Evolutionary conservation across 1,139 yeast species (phyloP), one percentile per base, ranked within the genome.

Genomic region (Yamadazyma songkhlaensis): DNA sequence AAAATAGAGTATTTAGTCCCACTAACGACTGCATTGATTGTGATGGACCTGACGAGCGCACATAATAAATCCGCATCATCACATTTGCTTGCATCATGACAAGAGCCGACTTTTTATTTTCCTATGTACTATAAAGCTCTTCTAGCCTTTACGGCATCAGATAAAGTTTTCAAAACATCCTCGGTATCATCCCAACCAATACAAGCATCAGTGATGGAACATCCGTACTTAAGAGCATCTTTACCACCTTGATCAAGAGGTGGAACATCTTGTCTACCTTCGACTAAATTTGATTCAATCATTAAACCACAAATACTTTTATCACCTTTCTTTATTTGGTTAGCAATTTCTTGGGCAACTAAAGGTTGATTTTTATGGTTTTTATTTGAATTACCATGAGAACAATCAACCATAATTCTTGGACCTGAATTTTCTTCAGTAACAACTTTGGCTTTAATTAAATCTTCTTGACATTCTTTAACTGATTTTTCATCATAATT

Each of bases 161-260:
- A 83, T 53, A 92, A 77, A 29, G 68, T 67, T 42, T 75, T 74
- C 54, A 92, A 74, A 37, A 87, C 92, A 11, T 66, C 71, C 45
- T 76, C 89, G 27, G 97, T 92, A 43, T 79, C 74, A 32, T 84
- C 90, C 86, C 95, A 87, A 50, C 86, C 78, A 47, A 92, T 89
- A 73, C 98, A 92, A 27, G 96, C 96, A 64, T 92, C 97, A 26
- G 98, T 92, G 55, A 92, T 90, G 35, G 96, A 86, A 51, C 92
- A 86, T 41, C 97, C 97, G 65, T 92, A 90, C 53, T 82, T 78
- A 62, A 90, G 74, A 21, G 65, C 67, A 45, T 75, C 77, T 59
- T 84, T 84, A 36, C 94, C 95, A 44, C 83, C 87, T 32, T 48
- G 29, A 45, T 79, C 64, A 28, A 67, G 70, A 8, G 64, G 74